Percentiles rank a stretch among this genome's conserved stretches.
Conservation (phyloP, 2,329 filamentous ascomycete species). For the Penicillium sp. region DNA sequence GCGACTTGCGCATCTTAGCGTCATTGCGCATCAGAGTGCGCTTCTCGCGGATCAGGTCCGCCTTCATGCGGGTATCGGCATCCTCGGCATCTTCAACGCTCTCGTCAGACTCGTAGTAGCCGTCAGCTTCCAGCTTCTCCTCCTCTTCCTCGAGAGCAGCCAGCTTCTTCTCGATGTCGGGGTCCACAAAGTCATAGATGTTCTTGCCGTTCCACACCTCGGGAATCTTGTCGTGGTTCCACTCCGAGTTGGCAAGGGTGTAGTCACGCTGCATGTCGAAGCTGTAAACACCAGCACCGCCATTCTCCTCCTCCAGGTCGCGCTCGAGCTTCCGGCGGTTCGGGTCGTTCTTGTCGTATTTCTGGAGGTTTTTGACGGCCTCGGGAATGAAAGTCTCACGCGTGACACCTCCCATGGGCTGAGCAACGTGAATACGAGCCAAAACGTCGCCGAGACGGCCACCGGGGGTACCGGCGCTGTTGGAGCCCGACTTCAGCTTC, state of each 20-base stretch:
- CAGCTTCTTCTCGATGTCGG: constrained; percentile 91
- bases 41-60: constrained; percentile 93
- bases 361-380: constrained; percentile 69
- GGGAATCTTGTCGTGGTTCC: constrained; percentile 94
- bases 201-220: constrained; percentile 95
- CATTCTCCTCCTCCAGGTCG: constrained; percentile 85
- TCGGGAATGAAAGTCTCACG: constrained; percentile 86
- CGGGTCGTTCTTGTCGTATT: constrained; percentile 88
- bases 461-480: constrained; percentile 67
- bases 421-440: constrained; percentile 92
- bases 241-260: constrained; percentile 77
- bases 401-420: constrained; percentile 72
- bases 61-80: constrained; percentile 82
- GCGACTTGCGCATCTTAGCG: constrained; percentile 85
- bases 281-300: constrained; percentile 92
- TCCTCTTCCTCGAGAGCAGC: constrained; percentile 91
- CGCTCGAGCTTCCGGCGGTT: constrained; percentile 71
- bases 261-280: constrained; percentile 88
- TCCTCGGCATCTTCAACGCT: constrained; percentile 84
- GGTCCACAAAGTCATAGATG: constrained; percentile 94
- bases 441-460: constrained; percentile 85
- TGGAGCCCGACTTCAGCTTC: constrained; percentile 86
- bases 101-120: constrained; percentile 83
- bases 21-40: constrained; percentile 87
- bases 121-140: constrained; percentile 82